Conservation (phyloP, 768 basidiomycete species). For the Boletus rufocinnamomeus region DNA sequence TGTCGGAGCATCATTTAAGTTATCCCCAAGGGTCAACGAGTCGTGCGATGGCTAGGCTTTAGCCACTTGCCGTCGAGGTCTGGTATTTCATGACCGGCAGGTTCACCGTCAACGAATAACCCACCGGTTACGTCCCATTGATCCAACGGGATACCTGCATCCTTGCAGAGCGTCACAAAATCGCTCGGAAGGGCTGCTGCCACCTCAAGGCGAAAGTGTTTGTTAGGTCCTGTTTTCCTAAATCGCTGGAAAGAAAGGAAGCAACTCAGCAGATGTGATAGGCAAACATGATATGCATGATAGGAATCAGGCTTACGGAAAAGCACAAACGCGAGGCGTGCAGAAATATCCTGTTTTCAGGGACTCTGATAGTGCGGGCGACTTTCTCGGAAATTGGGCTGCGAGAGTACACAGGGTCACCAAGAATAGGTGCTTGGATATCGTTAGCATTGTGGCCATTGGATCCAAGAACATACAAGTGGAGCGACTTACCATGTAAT, state of each 20-base stretch:
- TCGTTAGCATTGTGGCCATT: slow-evolving; percentile 14
- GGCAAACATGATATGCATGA: background rate
- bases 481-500: slow-evolving; percentile 43
- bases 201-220: slow-evolving; percentile 54
- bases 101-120: slow-evolving; percentile 46
- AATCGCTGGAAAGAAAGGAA: slow-evolving; percentile 44
- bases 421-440: slow-evolving; percentile 62
- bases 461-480: background rate
- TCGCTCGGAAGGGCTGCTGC: slow-evolving; percentile 58
- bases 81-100: slow-evolving; percentile 37
- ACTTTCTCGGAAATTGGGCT: slow-evolving; percentile 37
- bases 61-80: slow-evolving; percentile 43
- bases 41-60: slow-evolving; percentile 18
- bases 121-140: slow-evolving; percentile 44
- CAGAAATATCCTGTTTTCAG: slow-evolving; percentile 54
- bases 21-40: slow-evolving; percentile 11
- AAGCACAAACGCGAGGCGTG: slow-evolving; percentile 62
- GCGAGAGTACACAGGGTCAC: slow-evolving; percentile 55
- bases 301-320: slow-evolving; percentile 41
- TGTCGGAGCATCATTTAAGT: slow-evolving; percentile 11
- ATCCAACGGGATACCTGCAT: slow-evolving; percentile 45
- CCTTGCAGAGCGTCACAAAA: slow-evolving; percentile 52
- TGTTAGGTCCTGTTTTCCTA: slow-evolving; percentile 42
- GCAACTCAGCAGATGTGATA: slow-evolving; percentile 2
- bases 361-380: slow-evolving; percentile 34